These are phyloP conservation scores for Adansonia rubrostipa DNA, from an alignment of 441 rosid species.

Conservation along the genomic window DNA sequence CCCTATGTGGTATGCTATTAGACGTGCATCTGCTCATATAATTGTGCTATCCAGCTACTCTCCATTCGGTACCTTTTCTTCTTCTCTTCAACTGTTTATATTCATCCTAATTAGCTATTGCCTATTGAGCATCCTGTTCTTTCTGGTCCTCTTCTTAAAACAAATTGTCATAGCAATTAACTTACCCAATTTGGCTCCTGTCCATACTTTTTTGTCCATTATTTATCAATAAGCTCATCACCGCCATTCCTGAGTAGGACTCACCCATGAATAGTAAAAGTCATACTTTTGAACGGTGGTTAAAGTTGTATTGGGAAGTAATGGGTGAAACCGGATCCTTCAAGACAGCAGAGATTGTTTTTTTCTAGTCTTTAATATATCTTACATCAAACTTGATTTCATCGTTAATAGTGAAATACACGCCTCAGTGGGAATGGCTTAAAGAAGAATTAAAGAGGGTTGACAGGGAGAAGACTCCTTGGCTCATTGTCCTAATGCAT, in stretches of 20 bases:
- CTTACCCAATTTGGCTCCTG: not conserved
- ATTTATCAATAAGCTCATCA: not conserved
- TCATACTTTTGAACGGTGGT: not conserved
- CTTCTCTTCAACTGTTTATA: conserved; percentile 18
- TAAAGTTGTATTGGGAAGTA: conserved; percentile 1
- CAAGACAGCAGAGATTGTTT: not conserved
- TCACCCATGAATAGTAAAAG: not conserved
- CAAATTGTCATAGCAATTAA: conserved; percentile 3
- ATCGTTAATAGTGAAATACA: conserved; percentile 62
- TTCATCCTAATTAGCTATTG: not conserved
- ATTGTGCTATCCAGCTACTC: conserved; percentile 82
- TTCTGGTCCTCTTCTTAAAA: not conserved
- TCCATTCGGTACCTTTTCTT: conserved; percentile 59
- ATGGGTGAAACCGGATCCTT: not conserved
- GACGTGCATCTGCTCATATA: conserved; percentile 74
- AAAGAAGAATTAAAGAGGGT: conserved; percentile 57
- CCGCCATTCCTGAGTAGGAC: not conserved
- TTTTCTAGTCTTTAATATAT: conserved; percentile 15
- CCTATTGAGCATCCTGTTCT: not conserved
- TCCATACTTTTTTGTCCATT: not conserved
- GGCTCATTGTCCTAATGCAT: conserved; percentile 83
- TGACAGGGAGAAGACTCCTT: conserved; percentile 73
- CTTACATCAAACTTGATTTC: conserved; percentile 21
- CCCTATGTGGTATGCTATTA: conserved; percentile 74
- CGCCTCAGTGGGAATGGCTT: conserved; percentile 70